Base-by-base conservation (phyloP, 2,329 filamentous ascomycete species). In the Colletotrichum eremochloae region DNA sequence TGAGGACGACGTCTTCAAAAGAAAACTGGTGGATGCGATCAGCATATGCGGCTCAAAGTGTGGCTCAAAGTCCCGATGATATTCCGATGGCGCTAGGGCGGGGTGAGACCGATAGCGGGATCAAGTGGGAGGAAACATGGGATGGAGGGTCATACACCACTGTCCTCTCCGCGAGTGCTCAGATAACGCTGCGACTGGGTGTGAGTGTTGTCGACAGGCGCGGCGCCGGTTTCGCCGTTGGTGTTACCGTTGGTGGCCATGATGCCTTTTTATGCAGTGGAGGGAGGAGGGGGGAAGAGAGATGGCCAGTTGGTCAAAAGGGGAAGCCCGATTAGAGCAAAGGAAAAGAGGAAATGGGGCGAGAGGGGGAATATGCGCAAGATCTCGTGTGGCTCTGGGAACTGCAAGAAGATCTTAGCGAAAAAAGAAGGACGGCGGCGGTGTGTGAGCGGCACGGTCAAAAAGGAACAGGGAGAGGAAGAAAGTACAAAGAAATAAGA, bases 1-100 rank as follows among this genome's bases (percentile, higher is more conserved):
- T 97, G 75, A 97, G 87, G 52, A 97, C 94, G 58, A 95, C 95
- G 66, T 95, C 91, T 83, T 98, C 95, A 81, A 98, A 97, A 64
- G 94, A 95, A 76, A 97, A 88, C 93, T 95, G 76, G 31, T 53
- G 74, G 52, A 70, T 42, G 62, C 56, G 53, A 63, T 74, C 65
- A 74, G 72, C 64, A 60, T 9, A 56, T 40, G 61, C 44, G 53
- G 31, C 38, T 31, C 52, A 9, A 24, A 36, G n/a, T 18, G 61
- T 38, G 53, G 31, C 38, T 31, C 52, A 9, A 24, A 36, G n/a
- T 18, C 33, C 50, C 31, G 46, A 40, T 18, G 42, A 55, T 53
- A 63, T 36, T 48, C 50, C 29, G 48, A n/a, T 14, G 33, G 68
- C 15, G 52, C 48, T 46, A 15, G 14, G 20, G 61, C 8, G 18